These are phyloP conservation scores for Xylaria sp. DNA, from an alignment of 495 filamentous ascomycete genomes.

Conservation along the genomic window DNA sequence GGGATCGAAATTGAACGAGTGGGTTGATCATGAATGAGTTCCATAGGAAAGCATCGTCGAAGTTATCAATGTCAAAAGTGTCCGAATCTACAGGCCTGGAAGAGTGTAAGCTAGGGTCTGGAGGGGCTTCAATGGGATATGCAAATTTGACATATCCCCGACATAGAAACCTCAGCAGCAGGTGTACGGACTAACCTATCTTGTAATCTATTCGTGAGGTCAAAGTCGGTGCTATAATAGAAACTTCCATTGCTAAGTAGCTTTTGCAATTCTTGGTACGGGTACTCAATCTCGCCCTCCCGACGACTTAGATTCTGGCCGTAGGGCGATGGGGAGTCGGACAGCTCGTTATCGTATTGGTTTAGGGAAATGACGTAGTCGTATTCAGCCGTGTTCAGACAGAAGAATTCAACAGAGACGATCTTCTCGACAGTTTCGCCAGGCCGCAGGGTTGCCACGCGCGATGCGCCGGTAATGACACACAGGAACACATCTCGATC, in stretches of 20 bases:
- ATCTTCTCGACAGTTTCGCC: slow-evolving; percentile 90
- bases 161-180: slow-evolving; percentile 5
- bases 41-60: slow-evolving; percentile 93
- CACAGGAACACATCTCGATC: slow-evolving; percentile 88
- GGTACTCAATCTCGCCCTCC: slow-evolving; percentile 79
- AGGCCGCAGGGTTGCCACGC: slow-evolving; percentile 82
- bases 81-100: slow-evolving; percentile 54
- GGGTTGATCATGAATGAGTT: slow-evolving; percentile 98
- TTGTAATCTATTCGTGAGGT: slow-evolving; percentile 92
- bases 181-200: slow-evolving; percentile 68
- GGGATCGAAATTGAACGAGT: slow-evolving; percentile 84
- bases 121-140: neutral
- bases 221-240: slow-evolving; percentile 97
- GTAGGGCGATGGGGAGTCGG: slow-evolving; percentile 60
- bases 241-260: slow-evolving; percentile 93
- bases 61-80: slow-evolving; percentile 78
- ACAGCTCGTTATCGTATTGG: slow-evolving; percentile 53
- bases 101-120: slow-evolving; percentile 29
- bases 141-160: slow-evolving; percentile 9
- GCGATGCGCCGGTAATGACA: slow-evolving; percentile 78
- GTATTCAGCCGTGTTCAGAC: slow-evolving; percentile 82
- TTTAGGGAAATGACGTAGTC: slow-evolving; percentile 73
- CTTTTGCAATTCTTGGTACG: slow-evolving; percentile 88
- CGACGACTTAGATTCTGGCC: slow-evolving; percentile 64
- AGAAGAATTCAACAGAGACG: slow-evolving; percentile 88